Conservation (phyloP, 225 moss, liverwort and hornwort genomes). For the Anthoceros angustus region DNA sequence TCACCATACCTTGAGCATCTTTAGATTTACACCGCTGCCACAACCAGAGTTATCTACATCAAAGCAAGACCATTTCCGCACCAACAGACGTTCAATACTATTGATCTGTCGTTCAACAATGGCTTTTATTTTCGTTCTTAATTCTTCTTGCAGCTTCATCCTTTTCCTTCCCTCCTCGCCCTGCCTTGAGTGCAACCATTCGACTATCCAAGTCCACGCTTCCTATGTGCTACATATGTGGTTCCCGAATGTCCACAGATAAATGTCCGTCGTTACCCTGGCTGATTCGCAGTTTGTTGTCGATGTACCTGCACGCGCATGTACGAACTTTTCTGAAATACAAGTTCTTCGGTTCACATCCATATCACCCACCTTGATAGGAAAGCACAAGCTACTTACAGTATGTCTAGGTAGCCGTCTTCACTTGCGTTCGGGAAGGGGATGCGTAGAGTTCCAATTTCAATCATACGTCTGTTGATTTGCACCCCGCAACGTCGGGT, state of each 20-base stretch:
- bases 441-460: constrained; percentile 47
- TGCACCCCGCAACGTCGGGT: constrained; percentile 56
- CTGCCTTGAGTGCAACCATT: too few relatives aligned
- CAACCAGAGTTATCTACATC: too few relatives aligned
- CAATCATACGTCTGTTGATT: constrained; percentile 59
- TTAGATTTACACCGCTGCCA: too few relatives aligned
- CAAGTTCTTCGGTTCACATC: not conserved
- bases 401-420: constrained; percentile 67
- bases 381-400: constrained; percentile 26
- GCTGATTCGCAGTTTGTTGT: constrained; percentile 59
- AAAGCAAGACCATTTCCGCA: too few relatives aligned
- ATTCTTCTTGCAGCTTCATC: too few relatives aligned
- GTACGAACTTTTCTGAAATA: not conserved
- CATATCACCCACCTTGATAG: not conserved
- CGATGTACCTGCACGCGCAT: constrained; percentile 47
- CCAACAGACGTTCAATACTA: too few relatives aligned
- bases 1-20: too few relatives aligned
- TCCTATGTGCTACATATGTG: not conserved
- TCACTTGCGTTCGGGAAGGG: constrained; percentile 51
- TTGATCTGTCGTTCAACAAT: too few relatives aligned
- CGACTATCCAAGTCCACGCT: too few relatives aligned
- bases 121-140: too few relatives aligned
- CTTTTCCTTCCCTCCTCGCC: too few relatives aligned
- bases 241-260: constrained; percentile 71
- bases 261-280: constrained; percentile 70